Evolutionary conservation across 129 eudicot species (phyloP), one percentile per base, ranked within the genome.

Genomic region (Arctium minus): DNA sequence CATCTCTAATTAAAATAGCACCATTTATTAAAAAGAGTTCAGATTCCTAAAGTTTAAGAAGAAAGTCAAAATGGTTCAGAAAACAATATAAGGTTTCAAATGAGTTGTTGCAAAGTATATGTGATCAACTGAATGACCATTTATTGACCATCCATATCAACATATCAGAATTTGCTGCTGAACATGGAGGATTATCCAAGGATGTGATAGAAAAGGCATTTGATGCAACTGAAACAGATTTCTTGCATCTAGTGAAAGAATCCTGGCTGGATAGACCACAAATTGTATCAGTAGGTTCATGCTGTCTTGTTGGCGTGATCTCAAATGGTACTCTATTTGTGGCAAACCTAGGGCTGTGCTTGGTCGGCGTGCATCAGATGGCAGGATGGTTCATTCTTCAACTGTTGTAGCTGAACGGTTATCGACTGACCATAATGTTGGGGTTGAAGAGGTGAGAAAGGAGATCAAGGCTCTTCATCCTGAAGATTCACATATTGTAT

Each of bases 401-500:
- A 46, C 81, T 7, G 91, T 88, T n/a, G 86, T 87, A 48, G 96
- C 96, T 29, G 91, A 91, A 82, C 79, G 96, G 67, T 85, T 91
- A 78, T 83, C 96, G 4, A 89, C 84, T 9, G 96, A 91, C 86
- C 96, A 91, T 85, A 91, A 91, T 80, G 93, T 91, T 86, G 91
- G 85, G 0, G 90, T 67, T 53, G 96, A 91, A 72, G 93, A 87
- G 79, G 85, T 91, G 62, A 89, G 96, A 82, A 88, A 91, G 85
- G 96, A 91, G 74, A 90, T 91, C 40, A 85, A 86, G 78, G 96
- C 93, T 32, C 91, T 91, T 73, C 93, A 91, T 89, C 96, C 96
- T 44, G 96, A 91, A 38, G 96, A 91, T 88, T 64, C 92, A 44
- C 89, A 88, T 44, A 86, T 89, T 62, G 96, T 91, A 32, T 88